Conservation (phyloP, 495 filamentous ascomycete species). For the Aeminium ludgeri region DNA sequence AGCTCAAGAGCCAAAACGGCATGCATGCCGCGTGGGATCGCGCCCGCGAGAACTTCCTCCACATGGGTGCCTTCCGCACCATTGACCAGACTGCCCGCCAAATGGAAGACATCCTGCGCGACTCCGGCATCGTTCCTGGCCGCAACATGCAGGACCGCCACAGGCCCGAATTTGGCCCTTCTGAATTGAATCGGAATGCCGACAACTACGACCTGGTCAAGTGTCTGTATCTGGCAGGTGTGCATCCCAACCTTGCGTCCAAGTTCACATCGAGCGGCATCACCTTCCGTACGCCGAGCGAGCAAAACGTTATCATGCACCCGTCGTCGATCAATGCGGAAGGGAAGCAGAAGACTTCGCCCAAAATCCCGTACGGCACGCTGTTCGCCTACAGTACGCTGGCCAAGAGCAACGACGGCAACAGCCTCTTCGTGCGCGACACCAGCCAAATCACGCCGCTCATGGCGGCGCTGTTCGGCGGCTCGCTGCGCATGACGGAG, state of each 20-base stretch:
- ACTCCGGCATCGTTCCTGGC: constrained; percentile 28
- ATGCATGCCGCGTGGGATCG: background rate
- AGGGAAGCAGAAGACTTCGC: background rate
- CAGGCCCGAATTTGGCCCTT: constrained; percentile 27
- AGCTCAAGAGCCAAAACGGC: constrained; percentile 6
- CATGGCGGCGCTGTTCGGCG: constrained; percentile 34
- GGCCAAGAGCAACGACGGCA: constrained; percentile 28
- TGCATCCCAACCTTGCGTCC: constrained; percentile 35
- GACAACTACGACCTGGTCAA: constrained; percentile 32
- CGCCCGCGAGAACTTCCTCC: constrained; percentile 22
- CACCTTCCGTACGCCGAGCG: constrained; percentile 25
- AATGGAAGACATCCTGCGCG: constrained; percentile 30
- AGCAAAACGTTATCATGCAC: constrained; percentile 30
- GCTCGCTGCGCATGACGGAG: constrained; percentile 23
- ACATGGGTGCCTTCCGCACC: constrained; percentile 25
- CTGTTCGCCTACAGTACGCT: constrained; percentile 28
- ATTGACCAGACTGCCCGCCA: constrained; percentile 30
- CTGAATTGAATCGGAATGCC: constrained; percentile 34
- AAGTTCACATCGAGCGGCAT: constrained; percentile 17
- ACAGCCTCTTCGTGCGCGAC: constrained; percentile 28
- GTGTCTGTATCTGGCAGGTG: constrained; percentile 31
- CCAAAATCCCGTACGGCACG: constrained; percentile 11
- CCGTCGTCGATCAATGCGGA: constrained; percentile 27
- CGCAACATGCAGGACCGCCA: constrained; percentile 16
- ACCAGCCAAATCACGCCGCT: constrained; percentile 31